Conservation (phyloP, 192 early-diverging fungal species). For the Jimgerdemannia lactiflua region DNA sequence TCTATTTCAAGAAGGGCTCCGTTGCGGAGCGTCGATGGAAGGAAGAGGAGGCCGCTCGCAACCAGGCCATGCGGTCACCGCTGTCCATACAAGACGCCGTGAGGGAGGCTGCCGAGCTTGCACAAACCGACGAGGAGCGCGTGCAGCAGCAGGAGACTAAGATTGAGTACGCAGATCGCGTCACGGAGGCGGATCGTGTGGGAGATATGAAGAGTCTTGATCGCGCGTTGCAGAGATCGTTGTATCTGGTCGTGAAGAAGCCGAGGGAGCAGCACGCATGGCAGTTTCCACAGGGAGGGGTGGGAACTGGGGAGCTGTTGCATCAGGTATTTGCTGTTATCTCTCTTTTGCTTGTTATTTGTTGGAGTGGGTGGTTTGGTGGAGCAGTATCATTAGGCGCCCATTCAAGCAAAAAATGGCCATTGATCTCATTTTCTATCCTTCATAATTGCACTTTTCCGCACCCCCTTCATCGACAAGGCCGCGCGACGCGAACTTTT, state of each 20-base stretch:
- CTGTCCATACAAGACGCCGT: conserved; percentile 14
- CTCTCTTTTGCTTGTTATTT: not conserved
- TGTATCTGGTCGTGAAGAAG: conserved; percentile 82
- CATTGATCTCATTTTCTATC: not conserved
- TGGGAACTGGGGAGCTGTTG: conserved; percentile 66
- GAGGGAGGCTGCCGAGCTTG: conserved; percentile 2
- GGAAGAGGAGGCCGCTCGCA: conserved; percentile 36
- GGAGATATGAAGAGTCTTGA: conserved; percentile 73
- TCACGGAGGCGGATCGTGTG: conserved; percentile 61
- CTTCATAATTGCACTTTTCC: not conserved
- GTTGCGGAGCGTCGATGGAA: conserved; percentile 64
- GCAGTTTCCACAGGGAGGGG: conserved; percentile 69
- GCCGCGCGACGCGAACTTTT: conserved; percentile 71
- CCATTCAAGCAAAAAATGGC: not conserved
- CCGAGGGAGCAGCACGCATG: conserved; percentile 53
- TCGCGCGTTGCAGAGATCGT: conserved; percentile 67
- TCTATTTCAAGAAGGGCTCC: conserved; percentile 81
- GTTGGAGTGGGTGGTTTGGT: not conserved
- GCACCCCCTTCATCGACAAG: conserved; percentile 28
- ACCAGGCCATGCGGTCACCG: conserved; percentile 19
- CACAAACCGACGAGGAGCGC: conserved; percentile 3
- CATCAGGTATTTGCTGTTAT: conserved; percentile 46
- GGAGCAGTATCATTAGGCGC: not conserved
- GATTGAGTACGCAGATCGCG: conserved; percentile 49
- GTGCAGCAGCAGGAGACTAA: conserved; percentile 20